Evolutionary conservation across 2,329 filamentous ascomycete genomes (phyloP), one percentile per base, ranked within the genome.

Genomic region (Lachnellula hyalina): DNA sequence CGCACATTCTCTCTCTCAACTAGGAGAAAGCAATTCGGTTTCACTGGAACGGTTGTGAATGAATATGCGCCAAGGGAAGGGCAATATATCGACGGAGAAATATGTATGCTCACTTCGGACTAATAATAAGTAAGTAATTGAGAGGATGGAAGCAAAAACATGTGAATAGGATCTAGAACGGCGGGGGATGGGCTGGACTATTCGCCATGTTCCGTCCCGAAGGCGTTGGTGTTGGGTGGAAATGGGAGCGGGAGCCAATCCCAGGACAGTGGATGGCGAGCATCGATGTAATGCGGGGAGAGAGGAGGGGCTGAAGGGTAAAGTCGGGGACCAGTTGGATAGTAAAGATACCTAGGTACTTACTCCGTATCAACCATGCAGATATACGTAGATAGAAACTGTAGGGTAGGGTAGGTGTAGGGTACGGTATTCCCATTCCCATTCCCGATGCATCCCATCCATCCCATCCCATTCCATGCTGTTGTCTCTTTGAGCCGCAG

Each of bases 401-500:
- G 19, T 21, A 21, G 19, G 19, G 19, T 21, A 21, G 2, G 2
- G 19, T 21, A 21, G 2, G 19, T n/a, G 19, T 21, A 21, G 19
- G 19, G 19, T 21, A 21, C 19, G 2, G 19, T 21, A 21, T 17
- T 23, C 11, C 36, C 35, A 9, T 44, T 19, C 17, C 17, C 47
- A 9, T 25, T 35, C 23, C 38, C 17, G 19, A 35, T 36, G n/a
- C n/a, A n/a, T n/a, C n/a, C n/a, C n/a, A n/a, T n/a, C n/a, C n/a
- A n/a, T n/a, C n/a, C n/a, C n/a, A n/a, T 19, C 17, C 17, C 47
- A 9, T 25, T 35, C 23, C 38, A 35, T 36, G 38, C 25, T 51
- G 42, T n/a, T 25, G 23, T 25, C 42, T 23, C 9, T 12, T 32
- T 47, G 47, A 54, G 52, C 47, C 52, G 48, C 52, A 42, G 17